Base-by-base conservation (phyloP, 139 green algal genomes). In the Nannochloris sp. region DNA sequence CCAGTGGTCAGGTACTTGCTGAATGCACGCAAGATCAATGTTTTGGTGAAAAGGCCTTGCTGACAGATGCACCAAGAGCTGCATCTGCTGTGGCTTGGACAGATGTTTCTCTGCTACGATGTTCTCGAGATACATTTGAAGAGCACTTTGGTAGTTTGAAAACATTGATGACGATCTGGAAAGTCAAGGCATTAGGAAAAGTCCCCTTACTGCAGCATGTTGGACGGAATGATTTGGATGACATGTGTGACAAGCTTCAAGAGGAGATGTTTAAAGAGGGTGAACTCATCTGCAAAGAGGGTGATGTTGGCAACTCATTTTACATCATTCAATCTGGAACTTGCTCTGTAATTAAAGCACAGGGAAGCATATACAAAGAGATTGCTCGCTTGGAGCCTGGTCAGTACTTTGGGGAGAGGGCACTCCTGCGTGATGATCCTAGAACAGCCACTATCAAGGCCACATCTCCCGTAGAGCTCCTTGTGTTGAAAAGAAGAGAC, bases 31-130 rank as follows among this genome's bases (percentile, higher is more conserved):
- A 81, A 56, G 89, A 88, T 5, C 79, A 79, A 49, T 95, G 86
- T 76, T 96, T 96, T 83, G 89, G 89, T 3, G 89, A 96, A 74
- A 76, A 89, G 67, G 89, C 88, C 9, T 73, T 96, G 73, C 77
- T 96, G 46, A 64, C 75, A 5, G 67, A 82, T 63, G 85, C 85
- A 29, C n/a, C 65, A 11, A 40, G 74, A 11, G 74, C 80, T 1
- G 80, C 80, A 37, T 81, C 50, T 33, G 80, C 83, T 20, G 71
- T 68, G 12, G 56, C 56, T 16, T 16, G 61, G 17, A 76, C 61
- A 3, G 26, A 62, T 6, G 57, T 46, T 17, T 62, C 82, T 69
- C 66, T 79, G 49, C 80, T 95, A 62, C 70, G 49, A 0, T 76
- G 91, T 46, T 72, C 79, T 29, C 66, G 83, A 17, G 78, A 86